Base-by-base conservation (phyloP, 2,329 filamentous ascomycete genomes). In the Cordyceps cicadae region DNA sequence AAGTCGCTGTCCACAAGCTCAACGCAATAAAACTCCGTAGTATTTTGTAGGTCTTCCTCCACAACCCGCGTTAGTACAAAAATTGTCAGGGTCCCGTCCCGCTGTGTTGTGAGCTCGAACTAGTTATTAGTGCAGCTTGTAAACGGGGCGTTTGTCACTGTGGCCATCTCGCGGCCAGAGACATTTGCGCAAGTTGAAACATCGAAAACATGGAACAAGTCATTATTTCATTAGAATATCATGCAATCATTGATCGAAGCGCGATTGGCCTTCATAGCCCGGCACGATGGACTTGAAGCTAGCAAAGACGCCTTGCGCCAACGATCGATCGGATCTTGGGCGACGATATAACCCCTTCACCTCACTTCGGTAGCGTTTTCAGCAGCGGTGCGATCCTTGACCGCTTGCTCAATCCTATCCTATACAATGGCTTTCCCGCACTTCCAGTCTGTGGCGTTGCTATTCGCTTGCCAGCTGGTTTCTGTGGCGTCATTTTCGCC, bases 371-470 rank as follows among this genome's bases (percentile, higher is more conserved):
- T 58, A 82, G 64, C 24, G 74, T 74, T 68, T 82, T 82, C 29
- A 83, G 70, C 58, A 83, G 67, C 32, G 80, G 79, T 41, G 80
- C 78, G 62, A 83, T 81, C 61, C 77, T 73, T 19, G 75, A 75
- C 66, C 69, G 74, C 68, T 76, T 81, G 70, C 80, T 82, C 64
- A 82, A 68, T 3, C 80, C 80, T 59, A 83, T 79, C 17, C 80
- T 74, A 63, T 78, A 80, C 17, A 75, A 64, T 17, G 78, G 77
- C 63, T 77, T 79, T 15, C 66, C 64, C 6, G 46, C 37, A 11
- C 54, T 62, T n/a, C 50, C 45, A 8, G 2, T 34, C 26, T 52
- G 60, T 52, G 34, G 39, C 21, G 46, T 62, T 26, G 17, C n/a
- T 34, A 15, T 56, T 26, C 32, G 17, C 41, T 59, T 54, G 14